Base-by-base conservation (phyloP, 768 basidiomycete genomes). In the Cystobasidium onofrii region DNA sequence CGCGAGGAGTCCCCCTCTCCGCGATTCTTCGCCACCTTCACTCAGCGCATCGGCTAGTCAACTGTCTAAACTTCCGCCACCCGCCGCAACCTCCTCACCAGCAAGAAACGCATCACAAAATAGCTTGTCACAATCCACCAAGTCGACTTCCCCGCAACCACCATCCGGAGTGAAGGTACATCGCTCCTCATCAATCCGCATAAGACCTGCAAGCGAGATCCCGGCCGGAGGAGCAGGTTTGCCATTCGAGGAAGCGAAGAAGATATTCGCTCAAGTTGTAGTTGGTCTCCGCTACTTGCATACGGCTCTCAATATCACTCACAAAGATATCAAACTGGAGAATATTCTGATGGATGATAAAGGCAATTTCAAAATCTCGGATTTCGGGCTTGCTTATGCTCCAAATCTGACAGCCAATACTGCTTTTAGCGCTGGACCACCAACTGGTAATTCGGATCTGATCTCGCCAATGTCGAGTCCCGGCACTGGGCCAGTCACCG, bases 311-410 rank as follows among this genome's bases (percentile, higher is more conserved):
- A 82, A 85, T 9, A 86, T 89, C 77, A 89, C 94, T 67, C 95
- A 99, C 83, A 86, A 92, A 77, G 96, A 99, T 82, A 84, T 99
- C 81, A 99, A 99, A 83, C 86, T 96, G 74, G 96, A 98, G 82
- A 99, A 99, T 83, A 87, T 98, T 62, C 86, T 98, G 52, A 88
- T 94, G 66, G 73, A 74, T 52, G 71, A 57, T 36, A 57, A 61
- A 29, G 50, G 62, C 43, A 54, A 41, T 61, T 92, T 91, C 83
- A 87, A 87, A 79, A 88, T 95, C 36, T 84, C 84, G 54, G 92
- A 94, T 82, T 93, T 94, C 82, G 91, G 91, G 62, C 86, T 93
- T 83, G 85, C 90, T 23, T 84, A 85, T 78, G 84, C 46, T 20
- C 23, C 36, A 23, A 34, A 20, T 60, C 39, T 41, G 10, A 60